A percentile compares a stretch with the other conserved stretches of the same genome.
These are phyloP conservation scores for Yamadazyma takamatsuzukensis DNA, from an alignment of 805 yeast species.

Conservation along the genomic window DNA sequence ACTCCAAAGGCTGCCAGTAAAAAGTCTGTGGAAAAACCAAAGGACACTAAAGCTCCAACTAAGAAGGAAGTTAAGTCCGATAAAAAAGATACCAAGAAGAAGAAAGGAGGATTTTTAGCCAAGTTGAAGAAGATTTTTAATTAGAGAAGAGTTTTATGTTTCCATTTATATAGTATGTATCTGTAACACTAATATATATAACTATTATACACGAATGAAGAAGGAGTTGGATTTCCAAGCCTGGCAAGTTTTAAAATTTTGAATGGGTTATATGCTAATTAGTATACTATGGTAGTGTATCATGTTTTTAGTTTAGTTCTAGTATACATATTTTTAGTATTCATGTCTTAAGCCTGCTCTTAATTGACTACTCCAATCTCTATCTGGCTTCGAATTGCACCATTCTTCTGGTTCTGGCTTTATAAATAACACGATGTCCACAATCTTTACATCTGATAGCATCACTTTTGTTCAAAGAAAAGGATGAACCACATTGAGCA, in stretches of 20 bases:
- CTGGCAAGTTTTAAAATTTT: background rate
- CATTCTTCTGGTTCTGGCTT: conserved; percentile 97
- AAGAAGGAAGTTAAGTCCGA: conserved; percentile 11
- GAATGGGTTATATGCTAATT: background rate
- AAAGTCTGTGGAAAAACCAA: no score
- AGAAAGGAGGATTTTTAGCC: conserved; percentile 37
- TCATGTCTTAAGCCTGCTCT: background rate
- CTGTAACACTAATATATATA: conserved; percentile 13
- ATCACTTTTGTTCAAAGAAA: conserved; percentile 85
- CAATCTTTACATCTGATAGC: conserved; percentile 98
- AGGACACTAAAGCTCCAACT: conserved; percentile 5
- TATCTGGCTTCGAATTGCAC: conserved; percentile 51
- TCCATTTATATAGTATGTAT: background rate
- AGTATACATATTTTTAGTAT: no score
- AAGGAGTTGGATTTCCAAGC: background rate
- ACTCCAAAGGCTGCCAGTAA: conserved; percentile 10
- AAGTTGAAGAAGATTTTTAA: conserved; percentile 35
- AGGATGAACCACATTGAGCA: conserved; percentile 91
- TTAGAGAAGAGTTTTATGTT: conserved; percentile 4
- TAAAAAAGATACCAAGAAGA: conserved; percentile 17
- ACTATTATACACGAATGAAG: conserved; percentile 9
- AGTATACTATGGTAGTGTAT: background rate
- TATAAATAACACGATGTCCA: conserved; percentile 95
- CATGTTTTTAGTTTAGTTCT: background rate
- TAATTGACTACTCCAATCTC: background rate